Evolutionary conservation across 495 filamentous ascomycete genomes (phyloP).

Genomic region (Staphylotrichum longicolle): DNA sequence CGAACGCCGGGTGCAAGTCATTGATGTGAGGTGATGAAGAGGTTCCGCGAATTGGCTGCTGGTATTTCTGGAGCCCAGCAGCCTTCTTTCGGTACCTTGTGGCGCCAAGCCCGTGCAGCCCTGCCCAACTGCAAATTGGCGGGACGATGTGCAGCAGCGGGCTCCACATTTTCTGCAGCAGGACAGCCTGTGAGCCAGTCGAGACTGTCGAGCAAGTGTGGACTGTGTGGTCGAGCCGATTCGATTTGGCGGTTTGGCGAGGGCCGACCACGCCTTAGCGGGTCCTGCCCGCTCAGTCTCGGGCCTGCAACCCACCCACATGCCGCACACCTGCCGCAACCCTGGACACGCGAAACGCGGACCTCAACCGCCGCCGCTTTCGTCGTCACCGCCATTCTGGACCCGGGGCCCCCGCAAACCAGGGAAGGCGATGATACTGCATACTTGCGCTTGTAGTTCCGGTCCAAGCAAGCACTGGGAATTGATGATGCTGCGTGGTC

Average conservation of each 20-base stretch:
- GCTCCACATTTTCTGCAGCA: conserved; percentile 11
- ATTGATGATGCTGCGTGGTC: conserved; percentile 7
- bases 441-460: no score
- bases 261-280: neutral
- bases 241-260: conserved; percentile 12
- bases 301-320: conserved; percentile 7
- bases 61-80: no score
- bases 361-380: conserved; percentile 17
- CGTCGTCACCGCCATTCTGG: conserved; percentile 41
- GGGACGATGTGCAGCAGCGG: neutral
- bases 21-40: no score
- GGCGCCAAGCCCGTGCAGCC: conserved; percentile 1
- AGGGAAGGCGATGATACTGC: neutral
- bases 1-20: no score
- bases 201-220: no score
- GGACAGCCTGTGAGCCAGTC: neutral
- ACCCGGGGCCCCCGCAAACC: conserved; percentile 8
- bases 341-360: conserved; percentile 8
- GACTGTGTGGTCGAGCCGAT: conserved; percentile 7
- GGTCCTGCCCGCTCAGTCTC: conserved; percentile 3
- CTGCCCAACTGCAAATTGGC: conserved; percentile 14
- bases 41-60: no score
- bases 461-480: neutral
- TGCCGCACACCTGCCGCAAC: conserved; percentile 12
- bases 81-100: no score